Conservation (phyloP, 2,329 filamentous ascomycete species). For the Polytolypa hystricis region DNA sequence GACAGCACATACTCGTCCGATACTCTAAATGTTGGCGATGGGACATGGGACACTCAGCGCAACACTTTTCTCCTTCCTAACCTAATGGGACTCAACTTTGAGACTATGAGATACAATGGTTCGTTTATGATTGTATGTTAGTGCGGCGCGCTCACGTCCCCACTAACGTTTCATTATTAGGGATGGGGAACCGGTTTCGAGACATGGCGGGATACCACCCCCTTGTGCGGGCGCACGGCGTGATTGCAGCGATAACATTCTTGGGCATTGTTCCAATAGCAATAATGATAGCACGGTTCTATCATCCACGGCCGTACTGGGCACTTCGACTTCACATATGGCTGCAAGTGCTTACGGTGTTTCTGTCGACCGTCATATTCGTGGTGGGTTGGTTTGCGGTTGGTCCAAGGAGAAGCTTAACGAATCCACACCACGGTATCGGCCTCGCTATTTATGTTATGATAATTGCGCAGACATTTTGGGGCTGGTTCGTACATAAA, state of each 20-base stretch:
- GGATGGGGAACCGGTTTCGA: slow-evolving; percentile 57
- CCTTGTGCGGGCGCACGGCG: slow-evolving; percentile 49
- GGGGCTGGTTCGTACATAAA: slow-evolving; percentile 47
- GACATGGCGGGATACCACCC: slow-evolving; percentile 47
- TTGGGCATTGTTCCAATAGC: slow-evolving; percentile 49
- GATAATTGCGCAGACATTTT: slow-evolving; percentile 47
- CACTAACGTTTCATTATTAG: too few relatives aligned
- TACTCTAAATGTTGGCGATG: slow-evolving; percentile 54
- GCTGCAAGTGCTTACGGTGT: slow-evolving; percentile 50
- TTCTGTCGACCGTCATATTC: slow-evolving; percentile 51
- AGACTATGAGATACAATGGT: slow-evolving; percentile 58
- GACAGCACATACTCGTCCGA: slow-evolving; percentile 51
- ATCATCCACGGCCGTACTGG: slow-evolving; percentile 42
- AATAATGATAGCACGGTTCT: slow-evolving; percentile 51
- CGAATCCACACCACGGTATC: slow-evolving; percentile 58
- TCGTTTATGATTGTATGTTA: slow-evolving; percentile 12
- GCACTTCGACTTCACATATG: slow-evolving; percentile 52
- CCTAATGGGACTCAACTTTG: slow-evolving; percentile 53
- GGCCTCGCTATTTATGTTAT: slow-evolving; percentile 53
- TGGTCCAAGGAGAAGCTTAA: slow-evolving; percentile 47
- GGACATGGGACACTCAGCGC: slow-evolving; percentile 52
- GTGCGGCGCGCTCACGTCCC: too few relatives aligned
- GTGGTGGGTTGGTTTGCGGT: slow-evolving; percentile 54
- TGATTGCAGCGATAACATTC: slow-evolving; percentile 51
- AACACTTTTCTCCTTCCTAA: slow-evolving; percentile 56